Evolutionary conservation across 1,284 basidiomycete genomes (phyloP).

Genomic region (Ustilago curta): DNA sequence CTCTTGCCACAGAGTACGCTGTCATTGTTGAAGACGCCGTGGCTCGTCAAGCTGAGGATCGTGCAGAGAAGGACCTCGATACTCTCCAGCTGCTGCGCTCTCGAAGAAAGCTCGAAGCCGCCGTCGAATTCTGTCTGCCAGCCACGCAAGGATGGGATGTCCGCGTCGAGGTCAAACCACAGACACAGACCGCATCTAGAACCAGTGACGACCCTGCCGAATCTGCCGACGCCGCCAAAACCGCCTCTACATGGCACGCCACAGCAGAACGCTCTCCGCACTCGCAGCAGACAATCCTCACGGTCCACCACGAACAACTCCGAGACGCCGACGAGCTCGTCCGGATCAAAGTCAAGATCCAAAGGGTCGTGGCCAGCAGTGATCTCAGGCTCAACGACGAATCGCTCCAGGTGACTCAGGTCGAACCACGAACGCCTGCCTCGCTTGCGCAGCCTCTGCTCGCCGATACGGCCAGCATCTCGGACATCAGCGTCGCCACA

Average conservation of each 20-base stretch:
- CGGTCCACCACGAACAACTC: conserved; percentile 33
- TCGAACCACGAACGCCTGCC: conserved; percentile 32
- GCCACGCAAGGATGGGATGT: conserved; percentile 90
- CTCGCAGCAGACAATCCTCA: conserved; percentile 28
- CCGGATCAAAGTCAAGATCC: conserved; percentile 47
- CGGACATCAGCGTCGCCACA: conserved; percentile 53
- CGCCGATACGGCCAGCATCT: conserved; percentile 57
- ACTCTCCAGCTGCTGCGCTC: conserved; percentile 70
- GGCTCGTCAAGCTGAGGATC: conserved; percentile 45
- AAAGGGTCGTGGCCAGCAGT: conserved; percentile 56
- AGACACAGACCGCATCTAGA: conserved; percentile 4
- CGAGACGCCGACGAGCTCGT: conserved; percentile 47
- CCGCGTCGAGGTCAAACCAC: conserved; percentile 72
- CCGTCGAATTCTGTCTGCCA: conserved; percentile 83
- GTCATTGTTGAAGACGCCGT: conserved; percentile 80
- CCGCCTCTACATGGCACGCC: conserved; percentile 77
- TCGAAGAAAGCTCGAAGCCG: conserved; percentile 77
- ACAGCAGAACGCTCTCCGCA: conserved; percentile 26
- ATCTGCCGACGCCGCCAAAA: conserved; percentile 76
- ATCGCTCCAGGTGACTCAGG: conserved; percentile 27
- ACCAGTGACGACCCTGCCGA: conserved; percentile 1
- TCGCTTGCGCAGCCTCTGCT: conserved; percentile 28
- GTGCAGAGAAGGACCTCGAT: conserved; percentile 43
- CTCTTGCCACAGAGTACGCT: conserved; percentile 84
- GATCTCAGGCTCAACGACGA: conserved; percentile 56